A percentile compares a stretch with the other conserved stretches of the same genome.
Conservation (phyloP, 306 rosid genomes). For the Fagus sylvatica region DNA sequence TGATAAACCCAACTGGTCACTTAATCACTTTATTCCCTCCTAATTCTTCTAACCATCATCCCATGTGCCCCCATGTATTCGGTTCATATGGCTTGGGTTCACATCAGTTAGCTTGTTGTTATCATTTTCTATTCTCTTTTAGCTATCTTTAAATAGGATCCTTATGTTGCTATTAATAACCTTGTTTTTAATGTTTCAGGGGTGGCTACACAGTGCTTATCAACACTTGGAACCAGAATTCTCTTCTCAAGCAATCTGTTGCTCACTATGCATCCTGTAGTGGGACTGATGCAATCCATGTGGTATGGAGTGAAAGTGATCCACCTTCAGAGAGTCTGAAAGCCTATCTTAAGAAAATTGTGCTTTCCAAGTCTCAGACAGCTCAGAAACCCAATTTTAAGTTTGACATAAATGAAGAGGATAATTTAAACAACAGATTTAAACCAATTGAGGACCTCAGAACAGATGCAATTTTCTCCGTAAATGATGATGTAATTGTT, state of each 20-base stretch:
- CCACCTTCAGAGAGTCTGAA: constrained; percentile 41
- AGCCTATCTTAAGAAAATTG: constrained; percentile 40
- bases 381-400: constrained; percentile 34
- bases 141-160: not conserved
- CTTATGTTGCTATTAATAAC: not conserved
- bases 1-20: no score
- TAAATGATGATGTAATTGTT: constrained; percentile 60
- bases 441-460: constrained; percentile 35
- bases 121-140: not conserved
- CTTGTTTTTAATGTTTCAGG: constrained; percentile 31
- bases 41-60: no score
- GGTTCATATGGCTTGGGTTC: no score
- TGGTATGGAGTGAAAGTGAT: constrained; percentile 47
- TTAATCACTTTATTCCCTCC: no score
- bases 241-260: constrained; percentile 45
- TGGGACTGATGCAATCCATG: constrained; percentile 38
- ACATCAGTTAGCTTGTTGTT: no score
- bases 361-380: constrained; percentile 30
- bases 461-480: constrained; percentile 50
- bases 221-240: constrained; percentile 55
- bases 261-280: constrained; percentile 50
- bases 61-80: no score
- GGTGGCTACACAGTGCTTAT: constrained; percentile 57
- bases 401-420: constrained; percentile 34
- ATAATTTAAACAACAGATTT: constrained; percentile 42